Conservation (phyloP, 768 basidiomycete genomes). For the Hortiboletus campestris region DNA sequence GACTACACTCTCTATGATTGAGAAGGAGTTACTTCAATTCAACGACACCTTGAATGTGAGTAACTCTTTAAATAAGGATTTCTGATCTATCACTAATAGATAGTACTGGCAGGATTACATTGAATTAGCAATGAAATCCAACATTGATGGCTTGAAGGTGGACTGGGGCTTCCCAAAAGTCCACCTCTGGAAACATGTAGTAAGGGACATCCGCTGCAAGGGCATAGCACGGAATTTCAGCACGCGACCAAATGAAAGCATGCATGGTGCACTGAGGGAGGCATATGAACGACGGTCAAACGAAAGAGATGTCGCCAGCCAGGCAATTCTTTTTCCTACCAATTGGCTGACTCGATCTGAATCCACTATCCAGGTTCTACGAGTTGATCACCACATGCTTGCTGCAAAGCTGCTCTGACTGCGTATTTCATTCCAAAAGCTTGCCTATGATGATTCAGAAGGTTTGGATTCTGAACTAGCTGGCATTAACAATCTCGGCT, state of each 20-base stretch:
- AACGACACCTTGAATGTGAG: too few species aligned
- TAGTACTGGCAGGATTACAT: too few species aligned
- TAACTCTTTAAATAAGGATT: too few species aligned
- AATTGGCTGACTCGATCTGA: too few species aligned
- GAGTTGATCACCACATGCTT: slow-evolving; percentile 13
- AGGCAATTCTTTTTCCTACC: too few species aligned
- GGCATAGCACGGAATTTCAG: slow-evolving; percentile 34
- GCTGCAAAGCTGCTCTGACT: slow-evolving; percentile 2
- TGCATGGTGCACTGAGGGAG: slow-evolving; percentile 29
- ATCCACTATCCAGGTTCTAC: slow-evolving; percentile 2
- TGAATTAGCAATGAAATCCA: not conserved
- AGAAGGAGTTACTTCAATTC: too few species aligned
- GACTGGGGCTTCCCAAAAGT: slow-evolving; percentile 37
- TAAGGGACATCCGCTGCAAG: slow-evolving; percentile 32
- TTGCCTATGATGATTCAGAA: too few species aligned
- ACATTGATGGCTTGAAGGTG: not conserved
- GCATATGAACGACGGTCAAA: not conserved
- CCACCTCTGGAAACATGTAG: slow-evolving; percentile 32
- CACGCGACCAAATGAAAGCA: slow-evolving; percentile 32
- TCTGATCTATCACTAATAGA: too few species aligned
- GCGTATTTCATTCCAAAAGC: not conserved
- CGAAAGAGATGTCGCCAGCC: too few species aligned
- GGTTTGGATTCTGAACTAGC: too few species aligned
- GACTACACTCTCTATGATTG: too few species aligned
- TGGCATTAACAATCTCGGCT: too few species aligned